Percentiles rank a stretch among this genome's conserved stretches.
phyloP scores from a whole-genome alignment of 208 protist genomes.

The Angomonas ambiguus region DNA sequence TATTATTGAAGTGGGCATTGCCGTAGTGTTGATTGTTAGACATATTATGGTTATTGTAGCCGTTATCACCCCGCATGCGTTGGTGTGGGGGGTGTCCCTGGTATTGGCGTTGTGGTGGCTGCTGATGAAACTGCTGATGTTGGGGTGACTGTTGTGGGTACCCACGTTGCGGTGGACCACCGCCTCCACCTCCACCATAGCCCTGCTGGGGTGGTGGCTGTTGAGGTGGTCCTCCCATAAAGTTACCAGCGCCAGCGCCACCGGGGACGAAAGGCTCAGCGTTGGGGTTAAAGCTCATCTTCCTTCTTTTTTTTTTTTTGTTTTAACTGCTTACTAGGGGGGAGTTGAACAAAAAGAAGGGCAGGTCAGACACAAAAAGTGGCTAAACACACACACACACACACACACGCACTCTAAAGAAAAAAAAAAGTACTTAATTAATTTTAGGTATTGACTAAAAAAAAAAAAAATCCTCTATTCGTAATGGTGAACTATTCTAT shows the following conservation, averaged over 20 bases:
- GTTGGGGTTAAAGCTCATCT: not conserved
- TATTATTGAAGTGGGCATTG: not conserved
- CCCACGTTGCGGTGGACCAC: constrained; percentile 3
- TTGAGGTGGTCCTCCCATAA: constrained; percentile 4
- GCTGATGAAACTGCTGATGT: constrained; percentile 7
- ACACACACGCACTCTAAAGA: not conserved
- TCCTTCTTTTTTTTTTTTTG: not conserved
- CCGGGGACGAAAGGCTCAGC: not conserved
- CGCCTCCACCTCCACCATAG: not conserved
- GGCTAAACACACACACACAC: too few species aligned
- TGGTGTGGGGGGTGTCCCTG: constrained; percentile 8
- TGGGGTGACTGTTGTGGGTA: constrained; percentile 12
- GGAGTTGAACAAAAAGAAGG: too few species aligned
- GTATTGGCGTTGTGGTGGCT: constrained; percentile 6
- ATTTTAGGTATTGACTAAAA: too few species aligned
- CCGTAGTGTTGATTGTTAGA: not conserved
- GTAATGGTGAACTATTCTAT: too few species aligned
- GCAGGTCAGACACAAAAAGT: too few species aligned
- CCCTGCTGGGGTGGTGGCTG: constrained; percentile 9
- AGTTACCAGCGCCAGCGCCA: not conserved
- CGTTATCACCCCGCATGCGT: constrained; percentile 4
- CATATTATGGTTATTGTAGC: not conserved
- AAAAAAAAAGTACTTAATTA: not conserved
- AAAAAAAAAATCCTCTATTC: too few species aligned
- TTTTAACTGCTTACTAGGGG: too few species aligned